Evolutionary conservation across 352 stramenopile genomes (phyloP).

Genomic region (Pythium dissimile): DNA sequence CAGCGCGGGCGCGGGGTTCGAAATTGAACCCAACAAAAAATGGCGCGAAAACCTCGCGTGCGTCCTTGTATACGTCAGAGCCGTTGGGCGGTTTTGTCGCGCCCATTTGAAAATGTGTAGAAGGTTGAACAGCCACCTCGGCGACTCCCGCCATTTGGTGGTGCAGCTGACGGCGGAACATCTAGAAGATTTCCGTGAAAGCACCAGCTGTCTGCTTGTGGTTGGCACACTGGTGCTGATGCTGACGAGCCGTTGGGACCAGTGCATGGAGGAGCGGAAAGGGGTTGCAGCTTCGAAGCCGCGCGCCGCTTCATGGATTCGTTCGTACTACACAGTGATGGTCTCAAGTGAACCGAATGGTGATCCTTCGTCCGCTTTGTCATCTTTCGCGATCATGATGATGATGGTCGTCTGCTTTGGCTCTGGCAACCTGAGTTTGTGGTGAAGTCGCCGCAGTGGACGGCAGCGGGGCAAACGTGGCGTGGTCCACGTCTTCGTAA

Average conservation of each 20-base stretch:
- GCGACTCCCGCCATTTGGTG: too few species aligned
- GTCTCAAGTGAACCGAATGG: not conserved
- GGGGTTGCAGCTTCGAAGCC: conserved; percentile 7
- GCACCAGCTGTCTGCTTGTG: not conserved
- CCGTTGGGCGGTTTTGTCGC: too few species aligned
- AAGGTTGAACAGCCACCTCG: too few species aligned
- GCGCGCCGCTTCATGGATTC: not conserved
- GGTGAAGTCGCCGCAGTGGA: too few species aligned
- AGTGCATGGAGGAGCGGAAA: not conserved
- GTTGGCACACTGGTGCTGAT: not conserved
- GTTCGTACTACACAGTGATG: not conserved
- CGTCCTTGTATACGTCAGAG: too few species aligned
- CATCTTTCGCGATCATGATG: not conserved
- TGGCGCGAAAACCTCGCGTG: too few species aligned
- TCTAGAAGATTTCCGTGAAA: not conserved
- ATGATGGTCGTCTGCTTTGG: not conserved
- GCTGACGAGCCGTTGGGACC: conserved; percentile 2
- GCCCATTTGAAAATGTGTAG: too few species aligned
- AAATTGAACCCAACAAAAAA: too few species aligned
- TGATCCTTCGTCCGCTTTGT: not conserved
- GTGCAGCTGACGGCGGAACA: too few species aligned
- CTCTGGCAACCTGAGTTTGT: too few species aligned
- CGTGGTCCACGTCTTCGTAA: conserved; percentile 18
- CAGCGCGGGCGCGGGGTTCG: too few species aligned
- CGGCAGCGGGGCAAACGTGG: conserved; percentile 1